Evolutionary conservation across 805 yeast genomes (phyloP).

Genomic region (Candida saitoana): DNA sequence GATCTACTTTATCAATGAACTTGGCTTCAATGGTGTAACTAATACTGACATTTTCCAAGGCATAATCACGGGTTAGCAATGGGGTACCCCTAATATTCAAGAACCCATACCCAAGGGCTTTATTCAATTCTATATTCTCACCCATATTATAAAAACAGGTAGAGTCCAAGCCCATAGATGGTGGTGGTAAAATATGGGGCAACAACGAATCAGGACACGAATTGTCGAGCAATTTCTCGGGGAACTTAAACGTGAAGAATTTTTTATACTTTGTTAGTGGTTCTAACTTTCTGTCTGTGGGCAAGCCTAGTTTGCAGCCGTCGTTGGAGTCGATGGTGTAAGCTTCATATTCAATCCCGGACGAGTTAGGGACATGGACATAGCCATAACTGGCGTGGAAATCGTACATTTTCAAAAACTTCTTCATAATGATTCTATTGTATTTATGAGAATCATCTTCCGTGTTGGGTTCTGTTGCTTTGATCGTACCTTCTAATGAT

Average conservation of each 20-base stretch:
- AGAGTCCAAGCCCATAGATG: conserved; percentile 38
- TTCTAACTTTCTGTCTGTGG: conserved; percentile 43
- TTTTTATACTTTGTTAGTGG: conserved; percentile 53
- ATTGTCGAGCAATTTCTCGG: conserved; percentile 49
- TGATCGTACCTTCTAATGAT: conserved; percentile 46
- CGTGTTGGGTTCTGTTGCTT: conserved; percentile 23
- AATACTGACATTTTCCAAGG: conserved; percentile 42
- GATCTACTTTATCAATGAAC: conserved; percentile 44
- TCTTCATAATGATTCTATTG: conserved; percentile 38
- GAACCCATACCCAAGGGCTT: conserved; percentile 54
- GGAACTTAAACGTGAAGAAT: conserved; percentile 56
- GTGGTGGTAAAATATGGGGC: conserved; percentile 41
- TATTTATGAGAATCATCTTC: conserved; percentile 15
- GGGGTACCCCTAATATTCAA: conserved; percentile 50
- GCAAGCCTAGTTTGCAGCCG: conserved; percentile 47
- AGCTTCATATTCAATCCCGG: conserved; percentile 43
- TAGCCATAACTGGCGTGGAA: conserved; percentile 54
- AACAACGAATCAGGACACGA: conserved; percentile 44
- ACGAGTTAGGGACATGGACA: conserved; percentile 47
- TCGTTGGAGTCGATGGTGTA: conserved; percentile 43
- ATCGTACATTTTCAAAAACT: conserved; percentile 58
- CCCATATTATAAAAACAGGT: conserved; percentile 35
- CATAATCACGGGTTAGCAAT: conserved; percentile 44
- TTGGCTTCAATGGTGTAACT: conserved; percentile 53
- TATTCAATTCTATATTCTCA: conserved; percentile 30